Evolutionary conservation across 1,139 yeast genomes (phyloP), one percentile per base, ranked within the genome.

Genomic region (Geotrichum carabidarum): DNA sequence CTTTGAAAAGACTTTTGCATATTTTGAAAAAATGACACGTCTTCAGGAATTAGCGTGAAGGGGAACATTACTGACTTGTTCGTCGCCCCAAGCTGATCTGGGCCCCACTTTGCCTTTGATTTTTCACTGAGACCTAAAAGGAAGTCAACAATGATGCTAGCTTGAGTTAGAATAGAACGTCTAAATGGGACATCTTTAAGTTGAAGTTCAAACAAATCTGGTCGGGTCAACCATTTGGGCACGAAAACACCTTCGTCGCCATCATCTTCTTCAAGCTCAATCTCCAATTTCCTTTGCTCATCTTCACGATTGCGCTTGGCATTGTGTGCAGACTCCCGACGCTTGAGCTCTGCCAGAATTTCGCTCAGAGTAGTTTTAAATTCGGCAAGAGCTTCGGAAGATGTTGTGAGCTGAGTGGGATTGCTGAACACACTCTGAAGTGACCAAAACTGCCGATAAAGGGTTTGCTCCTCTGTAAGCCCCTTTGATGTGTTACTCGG

Each of bases 161-260:
- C 55, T 56, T 72, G 75, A 1, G 64, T 59, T 38, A 65, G 56
- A 22, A 71, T 56, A 0, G 73, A 65, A n/a, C 66, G 60, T 32
- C 74, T 58, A 53, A 72, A 71, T 4, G 65, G 41, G n/a, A 59
- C 52, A 52, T 72, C 75, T 27, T 65, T 61, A 4, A 72, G 62
- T 55, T 71, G 71, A n/a, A 70, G 60, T 17, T 67, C 68, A 57
- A 71, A 71, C 36, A 71, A 58, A 37, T 68, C 68, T 1, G 62
- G 61, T 40, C 66, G 60, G 1, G 74, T 71, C 17, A 70, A 62
- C 72, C 73, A 70, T 56, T 70, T 71, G 27, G 74, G 73, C 9
- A 65, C 66, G 56, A 66, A 65, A 8, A 63, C 57, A 7, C 48
- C 55, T 15, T 55, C 58, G 8, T 45, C 54, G 14, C 49, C 56